Percentiles rank a stretch among this genome's conserved stretches.
Conservation (phyloP, 2,329 filamentous ascomycete species). For the Beauveria medogensis region DNA sequence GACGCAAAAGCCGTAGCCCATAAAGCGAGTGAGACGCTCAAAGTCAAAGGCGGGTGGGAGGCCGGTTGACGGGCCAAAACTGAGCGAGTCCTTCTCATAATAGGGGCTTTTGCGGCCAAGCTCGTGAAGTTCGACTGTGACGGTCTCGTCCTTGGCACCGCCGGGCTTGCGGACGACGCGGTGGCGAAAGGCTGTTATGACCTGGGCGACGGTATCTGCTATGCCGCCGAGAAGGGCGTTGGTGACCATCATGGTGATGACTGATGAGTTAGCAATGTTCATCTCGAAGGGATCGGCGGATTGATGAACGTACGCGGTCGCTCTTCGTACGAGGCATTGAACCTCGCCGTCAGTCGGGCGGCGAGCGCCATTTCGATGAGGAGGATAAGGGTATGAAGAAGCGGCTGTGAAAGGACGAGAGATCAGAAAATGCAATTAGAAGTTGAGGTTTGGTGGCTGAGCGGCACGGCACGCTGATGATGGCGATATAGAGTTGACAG, state of each 20-base stretch:
- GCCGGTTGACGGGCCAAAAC: constrained; percentile 24
- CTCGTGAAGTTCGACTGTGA: constrained; percentile 84
- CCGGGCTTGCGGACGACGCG: constrained; percentile 56
- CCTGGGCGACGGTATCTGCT: constrained; percentile 92
- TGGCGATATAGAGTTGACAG: not conserved
- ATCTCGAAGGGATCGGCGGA: not conserved
- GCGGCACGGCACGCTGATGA: not conserved
- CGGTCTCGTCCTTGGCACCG: constrained; percentile 56
- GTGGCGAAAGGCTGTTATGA: constrained; percentile 74
- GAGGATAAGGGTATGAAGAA: constrained; percentile 78
- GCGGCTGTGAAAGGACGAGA: constrained; percentile 50
- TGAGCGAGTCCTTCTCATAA: constrained; percentile 56
- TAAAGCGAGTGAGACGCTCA: constrained; percentile 86
- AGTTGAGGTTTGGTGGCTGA: constrained; percentile 13
- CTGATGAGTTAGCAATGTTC: constrained; percentile 31
- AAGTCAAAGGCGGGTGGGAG: constrained; percentile 88
- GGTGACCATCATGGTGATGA: constrained; percentile 98
- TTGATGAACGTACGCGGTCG: constrained; percentile 57
- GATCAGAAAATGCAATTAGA: constrained; percentile 16
- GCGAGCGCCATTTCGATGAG: constrained; percentile 83
- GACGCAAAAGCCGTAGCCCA: constrained; percentile 96
- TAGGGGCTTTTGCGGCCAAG: constrained; percentile 72
- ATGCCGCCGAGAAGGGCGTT: constrained; percentile 93
- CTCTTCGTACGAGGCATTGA: constrained; percentile 89
- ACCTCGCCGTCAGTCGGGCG: constrained; percentile 73